Evolutionary conservation across 2,329 filamentous ascomycete genomes (phyloP), one percentile per base, ranked within the genome.

Genomic region (Phialemoniopsis sp.): DNA sequence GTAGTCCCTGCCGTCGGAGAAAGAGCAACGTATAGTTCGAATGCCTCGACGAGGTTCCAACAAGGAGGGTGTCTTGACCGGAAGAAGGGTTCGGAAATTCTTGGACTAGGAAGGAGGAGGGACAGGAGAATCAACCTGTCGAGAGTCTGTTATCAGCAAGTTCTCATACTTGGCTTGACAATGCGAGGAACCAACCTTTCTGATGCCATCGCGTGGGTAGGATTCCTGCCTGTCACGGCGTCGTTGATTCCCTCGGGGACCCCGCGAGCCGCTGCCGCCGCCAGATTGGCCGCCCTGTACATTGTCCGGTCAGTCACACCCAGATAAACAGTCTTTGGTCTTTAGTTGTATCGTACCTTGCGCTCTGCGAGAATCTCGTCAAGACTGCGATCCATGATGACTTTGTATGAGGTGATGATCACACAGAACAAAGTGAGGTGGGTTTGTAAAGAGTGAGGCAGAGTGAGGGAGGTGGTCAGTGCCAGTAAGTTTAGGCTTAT

Each of bases 151-250:
- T n/a, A n/a, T n/a, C n/a, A n/a, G n/a, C n/a, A n/a, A n/a, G n/a
- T n/a, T n/a, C n/a, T n/a, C n/a, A n/a, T n/a, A n/a, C n/a, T n/a
- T n/a, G 33, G 26, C 31, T 29, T 16, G 28, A 34, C 13, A 16
- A 18, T 30, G 36, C 35, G n/a, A 29, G 14, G 13, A 30, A 43
- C 57, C 34, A 63, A 91, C 89, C 89, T 94, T 94, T 89, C 84
- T 90, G 62, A 91, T 78, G 67, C 87, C 87, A 68, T 93, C 87
- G 67, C 87, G 84, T 57, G 86, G 85, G 53, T 76, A 83, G 34
- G 6, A 6, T 6, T 66, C 59, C 29, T 69, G 63, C 40, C 54
- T 51, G 26, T 62, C 57, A 31, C 58, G 53, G 40, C 60, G 58
- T 45, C 61, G 57, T 42, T 26, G 21, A 26, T 10, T 10, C 10